These are phyloP conservation scores for Kodamaea sp. DNA, from an alignment of 1,139 yeast genomes.

Conservation along the genomic window DNA sequence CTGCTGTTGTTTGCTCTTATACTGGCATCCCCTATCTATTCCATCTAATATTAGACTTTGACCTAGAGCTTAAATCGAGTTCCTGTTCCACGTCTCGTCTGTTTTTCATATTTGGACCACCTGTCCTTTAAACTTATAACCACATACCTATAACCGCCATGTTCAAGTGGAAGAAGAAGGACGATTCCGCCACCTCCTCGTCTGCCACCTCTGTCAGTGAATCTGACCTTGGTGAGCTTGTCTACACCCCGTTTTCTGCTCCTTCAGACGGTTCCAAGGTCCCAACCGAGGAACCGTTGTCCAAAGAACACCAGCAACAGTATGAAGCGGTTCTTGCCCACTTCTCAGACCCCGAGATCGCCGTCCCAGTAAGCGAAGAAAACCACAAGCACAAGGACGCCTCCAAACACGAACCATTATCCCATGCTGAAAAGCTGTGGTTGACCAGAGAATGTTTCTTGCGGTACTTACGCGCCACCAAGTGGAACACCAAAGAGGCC, in stretches of 20 bases:
- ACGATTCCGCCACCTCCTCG: slow-evolving; percentile 4
- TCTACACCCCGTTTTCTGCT: slow-evolving; percentile 50
- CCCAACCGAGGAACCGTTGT: slow-evolving; percentile 52
- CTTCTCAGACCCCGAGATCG: slow-evolving; percentile 31
- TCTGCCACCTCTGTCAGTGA: slow-evolving; percentile 10
- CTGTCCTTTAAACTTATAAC: too few species aligned
- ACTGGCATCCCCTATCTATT: too few species aligned
- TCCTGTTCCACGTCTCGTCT: too few species aligned
- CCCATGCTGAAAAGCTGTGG: slow-evolving; percentile 44
- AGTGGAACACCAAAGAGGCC: slow-evolving; percentile 44
- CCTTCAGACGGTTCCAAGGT: slow-evolving; percentile 51
- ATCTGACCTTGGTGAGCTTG: slow-evolving; percentile 14
- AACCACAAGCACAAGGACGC: slow-evolving; percentile 29
- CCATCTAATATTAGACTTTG: too few species aligned
- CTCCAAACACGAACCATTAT: slow-evolving; percentile 20
- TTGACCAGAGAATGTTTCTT: slow-evolving; percentile 50
- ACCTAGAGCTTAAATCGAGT: too few species aligned
- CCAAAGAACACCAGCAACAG: slow-evolving; percentile 21
- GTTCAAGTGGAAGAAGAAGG: slow-evolving; percentile 5
- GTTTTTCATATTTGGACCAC: too few species aligned
- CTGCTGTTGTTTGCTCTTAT: too few species aligned
- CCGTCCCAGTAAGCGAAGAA: slow-evolving; percentile 37
- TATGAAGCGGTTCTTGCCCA: slow-evolving; percentile 18
- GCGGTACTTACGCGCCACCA: slow-evolving; percentile 49
- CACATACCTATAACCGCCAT: too few species aligned